These are phyloP conservation scores for Penicillium canariense DNA, from an alignment of 495 filamentous ascomycete genomes.

Conservation along the genomic window DNA sequence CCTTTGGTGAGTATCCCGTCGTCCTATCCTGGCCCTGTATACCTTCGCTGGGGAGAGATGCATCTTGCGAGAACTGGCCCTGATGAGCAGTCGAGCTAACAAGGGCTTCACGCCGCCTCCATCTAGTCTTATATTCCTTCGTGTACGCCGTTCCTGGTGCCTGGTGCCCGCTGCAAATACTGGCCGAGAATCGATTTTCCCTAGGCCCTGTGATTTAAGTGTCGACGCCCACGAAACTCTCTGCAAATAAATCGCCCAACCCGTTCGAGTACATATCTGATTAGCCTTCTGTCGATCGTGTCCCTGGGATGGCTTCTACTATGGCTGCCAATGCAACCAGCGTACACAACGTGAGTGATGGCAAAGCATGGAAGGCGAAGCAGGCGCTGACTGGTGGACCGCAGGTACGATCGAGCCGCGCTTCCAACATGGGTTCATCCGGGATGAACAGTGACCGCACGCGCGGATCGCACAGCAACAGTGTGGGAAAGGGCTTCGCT, in stretches of 20 bases:
- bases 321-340: conserved; percentile 40
- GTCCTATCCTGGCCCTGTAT: conserved; percentile 3
- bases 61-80: not conserved
- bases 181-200: conserved; percentile 14
- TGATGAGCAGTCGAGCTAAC: conserved; percentile 15
- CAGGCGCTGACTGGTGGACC: not conserved
- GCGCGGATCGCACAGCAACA: conserved; percentile 34
- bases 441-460: conserved; percentile 40
- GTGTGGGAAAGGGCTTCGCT: conserved; percentile 45
- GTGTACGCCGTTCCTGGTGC: conserved; percentile 33
- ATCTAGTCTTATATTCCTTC: conserved; percentile 30
- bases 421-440: conserved; percentile 41
- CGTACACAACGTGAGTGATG: conserved; percentile 39
- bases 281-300: conserved; percentile 10
- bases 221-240: conserved; percentile 10
- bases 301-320: conserved; percentile 39
- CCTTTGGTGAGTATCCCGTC: conserved; percentile 28
- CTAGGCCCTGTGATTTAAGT: conserved; percentile 23
- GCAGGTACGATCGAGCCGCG: conserved; percentile 40
- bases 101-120: not conserved
- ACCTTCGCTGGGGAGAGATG: conserved; percentile 8
- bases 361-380: not conserved
- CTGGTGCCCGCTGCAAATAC: conserved; percentile 34
- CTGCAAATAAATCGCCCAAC: conserved; percentile 21
- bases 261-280: conserved; percentile 32